Percentiles rank a stretch among this genome's conserved stretches.
These are phyloP conservation scores for Ottelia alismoides DNA, from an alignment of 106 monocot genomes.

Conservation along the genomic window DNA sequence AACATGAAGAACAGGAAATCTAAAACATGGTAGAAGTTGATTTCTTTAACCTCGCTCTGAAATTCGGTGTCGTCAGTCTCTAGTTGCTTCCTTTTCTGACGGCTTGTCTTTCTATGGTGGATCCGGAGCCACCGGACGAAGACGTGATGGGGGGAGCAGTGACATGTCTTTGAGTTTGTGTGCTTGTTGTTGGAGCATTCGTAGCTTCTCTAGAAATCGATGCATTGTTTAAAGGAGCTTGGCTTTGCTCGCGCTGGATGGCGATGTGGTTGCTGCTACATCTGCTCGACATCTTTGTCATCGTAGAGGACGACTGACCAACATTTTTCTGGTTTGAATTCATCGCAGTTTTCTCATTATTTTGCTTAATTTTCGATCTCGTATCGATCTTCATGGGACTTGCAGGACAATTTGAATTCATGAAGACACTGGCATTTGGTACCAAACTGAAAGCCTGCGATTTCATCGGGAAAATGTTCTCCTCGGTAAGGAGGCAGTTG, in stretches of 20 bases:
- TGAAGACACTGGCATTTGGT: no score
- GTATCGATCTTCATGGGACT: no score
- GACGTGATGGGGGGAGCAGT: slow-evolving; percentile 9
- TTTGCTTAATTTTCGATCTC: no score
- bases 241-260: slow-evolving; percentile 1
- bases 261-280: slow-evolving; percentile 38
- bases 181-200: neutral
- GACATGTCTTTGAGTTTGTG: slow-evolving; percentile 3
- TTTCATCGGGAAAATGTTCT: no score
- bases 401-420: no score
- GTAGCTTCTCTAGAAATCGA: neutral
- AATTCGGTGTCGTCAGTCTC: slow-evolving; percentile 34
- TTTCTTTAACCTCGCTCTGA: slow-evolving; percentile 63
- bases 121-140: slow-evolving; percentile 38
- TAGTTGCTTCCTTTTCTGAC: slow-evolving; percentile 41
- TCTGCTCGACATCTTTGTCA: slow-evolving; percentile 27
- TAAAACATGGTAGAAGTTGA: neutral
- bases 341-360: no score
- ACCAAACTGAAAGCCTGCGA: no score
- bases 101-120: slow-evolving; percentile 14
- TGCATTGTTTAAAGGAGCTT: neutral
- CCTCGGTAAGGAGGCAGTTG: no score
- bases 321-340: slow-evolving; percentile 1
- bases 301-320: slow-evolving; percentile 24
- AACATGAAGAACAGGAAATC: neutral